Percentiles rank a stretch among this genome's conserved stretches.
These are phyloP conservation scores for Lyophyllum atratum DNA, from an alignment of 768 basidiomycete genomes.

Conservation along the genomic window DNA sequence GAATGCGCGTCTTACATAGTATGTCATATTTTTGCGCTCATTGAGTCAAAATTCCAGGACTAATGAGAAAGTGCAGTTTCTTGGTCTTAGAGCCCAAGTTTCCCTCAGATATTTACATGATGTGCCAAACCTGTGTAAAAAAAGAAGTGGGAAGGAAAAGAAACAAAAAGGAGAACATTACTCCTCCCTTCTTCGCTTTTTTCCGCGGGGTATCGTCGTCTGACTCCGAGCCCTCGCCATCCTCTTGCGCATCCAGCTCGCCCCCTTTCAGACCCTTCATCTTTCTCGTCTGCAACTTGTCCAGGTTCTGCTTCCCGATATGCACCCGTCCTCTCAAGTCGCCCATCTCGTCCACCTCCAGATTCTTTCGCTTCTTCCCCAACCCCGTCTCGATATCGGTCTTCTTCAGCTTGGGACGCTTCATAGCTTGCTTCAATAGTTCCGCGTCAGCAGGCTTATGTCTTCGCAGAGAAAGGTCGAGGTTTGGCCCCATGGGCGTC, in stretches of 20 bases:
- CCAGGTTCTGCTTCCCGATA: slow-evolving; percentile 85
- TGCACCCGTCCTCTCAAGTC: slow-evolving; percentile 91
- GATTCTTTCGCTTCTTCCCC: slow-evolving; percentile 92
- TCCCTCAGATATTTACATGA: background rate
- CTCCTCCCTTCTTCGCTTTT: slow-evolving; percentile 22
- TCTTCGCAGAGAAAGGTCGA: slow-evolving; percentile 82
- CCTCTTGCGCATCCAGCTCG: slow-evolving; percentile 23
- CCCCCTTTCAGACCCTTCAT: slow-evolving; percentile 87
- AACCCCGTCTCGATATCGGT: slow-evolving; percentile 81
- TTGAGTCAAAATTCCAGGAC: no score
- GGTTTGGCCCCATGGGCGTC: slow-evolving; percentile 86
- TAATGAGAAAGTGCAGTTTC: no score
- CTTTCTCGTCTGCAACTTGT: slow-evolving; percentile 86
- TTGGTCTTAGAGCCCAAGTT: no score
- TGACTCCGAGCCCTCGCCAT: slow-evolving; percentile 21
- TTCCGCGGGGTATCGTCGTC: slow-evolving; percentile 17
- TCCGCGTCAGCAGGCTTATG: slow-evolving; percentile 77
- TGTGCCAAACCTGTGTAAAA: background rate
- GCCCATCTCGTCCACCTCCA: slow-evolving; percentile 98
- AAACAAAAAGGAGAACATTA: background rate
- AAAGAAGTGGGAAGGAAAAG: background rate
- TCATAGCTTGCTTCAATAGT: slow-evolving; percentile 78
- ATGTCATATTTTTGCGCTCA: no score
- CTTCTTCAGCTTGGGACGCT: slow-evolving; percentile 86
- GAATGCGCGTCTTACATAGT: no score